Base-by-base conservation (phyloP, 306 rosid genomes). In the Rosa persica region DNA sequence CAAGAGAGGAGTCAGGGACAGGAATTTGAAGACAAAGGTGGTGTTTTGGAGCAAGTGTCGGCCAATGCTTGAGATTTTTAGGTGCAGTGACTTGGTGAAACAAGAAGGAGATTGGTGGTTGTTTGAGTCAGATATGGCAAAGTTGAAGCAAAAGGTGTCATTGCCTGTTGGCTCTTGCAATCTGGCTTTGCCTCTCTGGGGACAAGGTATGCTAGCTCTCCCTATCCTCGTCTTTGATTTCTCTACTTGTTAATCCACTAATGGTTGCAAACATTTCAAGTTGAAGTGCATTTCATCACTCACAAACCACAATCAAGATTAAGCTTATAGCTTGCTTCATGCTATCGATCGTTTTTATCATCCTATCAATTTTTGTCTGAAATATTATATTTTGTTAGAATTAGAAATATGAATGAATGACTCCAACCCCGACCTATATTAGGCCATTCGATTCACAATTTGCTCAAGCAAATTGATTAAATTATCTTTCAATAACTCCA, bases 111-210 rank as follows among this genome's bases (percentile, higher is more conserved):
- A 95, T 13, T 95, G 99, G 99, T 95, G 99, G 98, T 84, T 87
- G 47, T 95, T 70, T 72, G 86, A 89, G 72, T 76, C 87, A 8
- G 94, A 86, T 68, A 85, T 83, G 25, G 69, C 74, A 43, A 85
- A 74, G 66, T 80, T 95, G 83, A 88, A 90, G 44, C 92, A 91
- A 42, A 95, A 95, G 76, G 76, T 90, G 40, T 76, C 93, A 3
- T 83, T 95, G 89, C 99, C 99, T 10, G 61, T 89, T 72, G 99
- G 99, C 5, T 88, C 97, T 16, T 95, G 98, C 81, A 89, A 78
- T 61, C 80, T 93, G 88, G 87, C 98, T 81, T 74, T 95, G 82
- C 99, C 99, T 49, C 90, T 93, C 0, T 95, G 99, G 99, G 96
- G 90, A 76, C 90, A 93, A 91, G 99, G 99, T 95, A 87, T 44